Base-by-base conservation (phyloP, 2,329 filamentous ascomycete genomes). In the Rhynchosporium secalis region DNA sequence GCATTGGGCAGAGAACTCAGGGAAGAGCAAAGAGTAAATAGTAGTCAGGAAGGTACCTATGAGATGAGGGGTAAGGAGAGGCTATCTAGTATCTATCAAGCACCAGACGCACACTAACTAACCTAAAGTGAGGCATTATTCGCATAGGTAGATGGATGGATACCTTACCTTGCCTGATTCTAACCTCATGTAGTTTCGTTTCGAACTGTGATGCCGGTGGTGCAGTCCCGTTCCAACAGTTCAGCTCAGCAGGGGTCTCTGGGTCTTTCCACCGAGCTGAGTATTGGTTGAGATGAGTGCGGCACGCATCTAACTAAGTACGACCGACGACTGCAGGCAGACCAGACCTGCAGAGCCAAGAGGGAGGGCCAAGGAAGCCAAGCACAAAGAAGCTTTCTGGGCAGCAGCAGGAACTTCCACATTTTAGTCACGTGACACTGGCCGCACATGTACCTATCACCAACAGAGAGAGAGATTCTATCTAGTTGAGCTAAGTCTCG, bases 351-450 rank as follows among this genome's bases (percentile, higher is more conserved):
- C 36, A 38, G 8, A 54, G 51, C 51, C 36, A 54, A 54, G 51
- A 54, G 33, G 28, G 51, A 54, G 33, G 28, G 51, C 51, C 51
- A 54, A 54, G 51, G n/a, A 41, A 41, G 51, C 51, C 51, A 54
- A 54, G 51, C 20, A 41, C 8, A 41, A 54, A 54, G 15, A 54
- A 54, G 51, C 51, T 54, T 54, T 54, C 33, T 40, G n/a, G n/a
- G 20, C 51, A 31, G 51, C 20, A 15, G 51, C 46, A 48, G 26
- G 20, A n/a, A 10, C 6, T 36, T 5, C 5, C 9, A 10, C 9
- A 36, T 2, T 36, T 36, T 36, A 36, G 33, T 36, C 20, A 36
- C 5, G 33, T 36, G 33, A 1, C 20, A 20, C 20, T 20, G 20
- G 20, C 20, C 20, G 20, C 1, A 20, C 20, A 20, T 20, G 20